These are phyloP conservation scores for Lentinula detonsa DNA, from an alignment of 768 basidiomycete species.

Conservation along the genomic window DNA sequence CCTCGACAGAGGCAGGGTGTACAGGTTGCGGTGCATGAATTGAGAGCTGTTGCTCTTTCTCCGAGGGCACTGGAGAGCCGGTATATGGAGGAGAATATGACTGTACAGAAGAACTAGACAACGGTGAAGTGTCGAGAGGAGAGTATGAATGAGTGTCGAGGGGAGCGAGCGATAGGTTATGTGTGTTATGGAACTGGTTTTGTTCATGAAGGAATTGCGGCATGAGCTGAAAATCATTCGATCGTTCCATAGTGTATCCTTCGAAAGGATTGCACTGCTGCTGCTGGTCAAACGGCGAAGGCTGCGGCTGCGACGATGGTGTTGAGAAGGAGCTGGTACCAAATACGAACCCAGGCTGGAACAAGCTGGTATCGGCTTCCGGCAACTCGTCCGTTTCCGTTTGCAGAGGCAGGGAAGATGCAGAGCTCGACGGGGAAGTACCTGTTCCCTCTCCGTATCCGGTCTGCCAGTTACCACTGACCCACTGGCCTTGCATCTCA, in stretches of 20 bases:
- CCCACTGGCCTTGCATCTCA: neutral
- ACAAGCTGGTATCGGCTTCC: constrained; percentile 40
- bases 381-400: constrained; percentile 43
- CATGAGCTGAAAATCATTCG: neutral
- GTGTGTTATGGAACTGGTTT: neutral
- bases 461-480: neutral
- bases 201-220: neutral
- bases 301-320: neutral
- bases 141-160: constrained; percentile 5
- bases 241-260: neutral
- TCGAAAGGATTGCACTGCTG: constrained; percentile 6
- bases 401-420: constrained; percentile 8
- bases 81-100: constrained; percentile 34
- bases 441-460: neutral
- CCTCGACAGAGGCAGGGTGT: neutral
- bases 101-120: constrained; percentile 12
- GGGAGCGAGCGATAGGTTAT: neutral
- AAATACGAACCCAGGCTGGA: constrained; percentile 34
- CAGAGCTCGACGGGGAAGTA: neutral
- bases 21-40: neutral
- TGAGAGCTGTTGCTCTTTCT: constrained; percentile 16
- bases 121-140: constrained; percentile 8
- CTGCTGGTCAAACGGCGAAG: constrained; percentile 12
- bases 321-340: constrained; percentile 18
- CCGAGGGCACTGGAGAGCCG: constrained; percentile 27